Conservation (phyloP, 2,329 filamentous ascomycete species). For the Apiospora sp. region DNA sequence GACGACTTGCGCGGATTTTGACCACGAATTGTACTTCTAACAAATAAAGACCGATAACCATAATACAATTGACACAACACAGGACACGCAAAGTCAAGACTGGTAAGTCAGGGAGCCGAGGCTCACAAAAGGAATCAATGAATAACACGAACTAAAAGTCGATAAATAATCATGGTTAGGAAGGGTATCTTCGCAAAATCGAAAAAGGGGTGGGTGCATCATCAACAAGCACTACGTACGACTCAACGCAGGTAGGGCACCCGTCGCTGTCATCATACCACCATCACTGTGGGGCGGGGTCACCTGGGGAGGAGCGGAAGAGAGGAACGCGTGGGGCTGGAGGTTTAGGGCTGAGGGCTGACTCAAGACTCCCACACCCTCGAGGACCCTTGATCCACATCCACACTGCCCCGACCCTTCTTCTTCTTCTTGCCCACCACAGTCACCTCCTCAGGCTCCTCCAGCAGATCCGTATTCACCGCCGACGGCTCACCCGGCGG, state of each 20-base stretch:
- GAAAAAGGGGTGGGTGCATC: not conserved
- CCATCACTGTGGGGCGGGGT: not conserved
- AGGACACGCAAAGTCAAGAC: not conserved
- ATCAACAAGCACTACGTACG: not conserved
- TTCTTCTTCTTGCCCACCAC: constrained; percentile 33
- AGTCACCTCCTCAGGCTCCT: constrained; percentile 33
- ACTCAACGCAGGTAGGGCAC: not conserved
- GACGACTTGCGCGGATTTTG: not conserved
- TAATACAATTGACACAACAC: not conserved
- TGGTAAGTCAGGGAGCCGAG: not conserved
- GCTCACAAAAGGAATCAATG: not conserved
- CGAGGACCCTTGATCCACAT: not conserved
- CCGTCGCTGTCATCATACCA: not conserved
- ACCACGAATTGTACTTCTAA: not conserved
- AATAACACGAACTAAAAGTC: not conserved
- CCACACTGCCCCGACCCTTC: constrained; percentile 24
- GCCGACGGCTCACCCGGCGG: constrained; percentile 30
- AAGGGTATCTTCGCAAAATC: constrained; percentile 15
- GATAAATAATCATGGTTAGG: not conserved
- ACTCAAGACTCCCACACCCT: constrained; percentile 17
- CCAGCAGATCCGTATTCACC: constrained; percentile 27
- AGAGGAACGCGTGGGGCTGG: not conserved
- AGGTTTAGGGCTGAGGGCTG: not conserved
- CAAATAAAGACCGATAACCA: not conserved
- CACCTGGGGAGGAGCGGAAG: too few species aligned